phyloP scores from a whole-genome alignment of 352 stramenopile genomes.

The Pythium dissotocum region DNA sequence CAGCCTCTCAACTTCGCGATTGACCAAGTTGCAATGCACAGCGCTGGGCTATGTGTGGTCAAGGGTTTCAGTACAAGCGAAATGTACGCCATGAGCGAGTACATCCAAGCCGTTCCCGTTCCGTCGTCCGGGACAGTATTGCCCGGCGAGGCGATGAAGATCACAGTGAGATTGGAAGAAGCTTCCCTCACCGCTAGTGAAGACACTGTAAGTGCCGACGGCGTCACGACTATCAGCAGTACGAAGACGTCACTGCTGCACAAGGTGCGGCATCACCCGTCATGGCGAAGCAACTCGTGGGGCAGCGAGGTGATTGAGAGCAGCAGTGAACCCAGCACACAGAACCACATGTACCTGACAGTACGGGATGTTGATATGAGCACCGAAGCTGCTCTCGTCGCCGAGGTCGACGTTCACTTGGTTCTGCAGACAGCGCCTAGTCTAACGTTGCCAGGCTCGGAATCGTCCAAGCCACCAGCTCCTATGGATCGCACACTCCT shows the following conservation, averaged over 20 bases:
- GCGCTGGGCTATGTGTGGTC: slow-evolving; percentile 63
- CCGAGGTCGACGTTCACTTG: slow-evolving; percentile 71
- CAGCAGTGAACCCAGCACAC: slow-evolving; percentile 39
- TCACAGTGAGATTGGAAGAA: slow-evolving; percentile 81
- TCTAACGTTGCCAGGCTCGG: slow-evolving; percentile 6
- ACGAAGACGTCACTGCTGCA: slow-evolving; percentile 42
- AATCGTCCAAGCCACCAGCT: slow-evolving; percentile 3
- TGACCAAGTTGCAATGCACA: slow-evolving; percentile 63
- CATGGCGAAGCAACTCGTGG: slow-evolving; percentile 85
- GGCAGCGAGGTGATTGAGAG: slow-evolving; percentile 53
- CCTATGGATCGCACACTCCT: slow-evolving; percentile 40
- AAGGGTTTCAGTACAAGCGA: slow-evolving; percentile 53
- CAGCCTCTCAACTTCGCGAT: slow-evolving; percentile 79
- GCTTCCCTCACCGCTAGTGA: slow-evolving; percentile 26
- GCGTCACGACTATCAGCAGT: slow-evolving; percentile 3
- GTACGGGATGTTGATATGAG: slow-evolving; percentile 70
- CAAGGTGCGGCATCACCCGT: slow-evolving; percentile 80
- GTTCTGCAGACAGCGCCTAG: slow-evolving; percentile 42
- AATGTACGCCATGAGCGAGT: slow-evolving; percentile 78
- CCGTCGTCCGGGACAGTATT: slow-evolving; percentile 72
- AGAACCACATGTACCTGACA: slow-evolving; percentile 77
- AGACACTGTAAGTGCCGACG: slow-evolving; percentile 18
- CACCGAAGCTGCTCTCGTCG: slow-evolving; percentile 45
- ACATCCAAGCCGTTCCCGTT: slow-evolving; percentile 68
- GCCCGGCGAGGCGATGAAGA: slow-evolving; percentile 74